phyloP scores from a whole-genome alignment of 139 green algal genomes.

The Coccomyxa sp. region DNA sequence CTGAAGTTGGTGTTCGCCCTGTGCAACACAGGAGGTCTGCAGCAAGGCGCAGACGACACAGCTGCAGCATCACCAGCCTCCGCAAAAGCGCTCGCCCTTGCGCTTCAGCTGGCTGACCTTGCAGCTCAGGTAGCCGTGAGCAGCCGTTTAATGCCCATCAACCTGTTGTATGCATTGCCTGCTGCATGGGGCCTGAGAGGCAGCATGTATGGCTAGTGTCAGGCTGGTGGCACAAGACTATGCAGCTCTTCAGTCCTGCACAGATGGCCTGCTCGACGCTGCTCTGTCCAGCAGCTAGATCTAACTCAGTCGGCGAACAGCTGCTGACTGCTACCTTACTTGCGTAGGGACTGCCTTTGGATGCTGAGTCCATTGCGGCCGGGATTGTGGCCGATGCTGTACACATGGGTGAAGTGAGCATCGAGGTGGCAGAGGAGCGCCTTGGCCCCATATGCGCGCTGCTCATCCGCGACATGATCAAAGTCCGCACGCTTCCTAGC shows the following conservation, averaged over 20 bases:
- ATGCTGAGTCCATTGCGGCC: conserved; percentile 77
- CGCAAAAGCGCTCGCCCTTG: conserved; percentile 45
- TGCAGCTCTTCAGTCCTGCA: background rate
- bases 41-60: background rate
- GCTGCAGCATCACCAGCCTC: background rate
- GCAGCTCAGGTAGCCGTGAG: conserved; percentile 20
- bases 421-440: conserved; percentile 47
- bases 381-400: conserved; percentile 75
- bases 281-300: background rate
- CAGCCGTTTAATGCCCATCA: too few relatives aligned
- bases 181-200: too few relatives aligned
- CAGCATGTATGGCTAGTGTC: background rate
- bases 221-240: background rate
- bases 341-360: conserved; percentile 66
- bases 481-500: conserved; percentile 55
- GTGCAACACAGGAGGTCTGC: background rate
- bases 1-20: conserved; percentile 54
- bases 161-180: too few relatives aligned
- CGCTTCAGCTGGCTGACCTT: conserved; percentile 64
- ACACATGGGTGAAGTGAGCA: conserved; percentile 30
- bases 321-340: too few relatives aligned
- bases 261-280: background rate
- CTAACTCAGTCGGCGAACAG: too few relatives aligned
- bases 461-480: background rate
- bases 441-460: conserved; percentile 43